Percentiles rank a stretch among this genome's conserved stretches.
These are phyloP conservation scores for Yamadazyma mexicana DNA, from an alignment of 1,139 yeast species.

Conservation along the genomic window DNA sequence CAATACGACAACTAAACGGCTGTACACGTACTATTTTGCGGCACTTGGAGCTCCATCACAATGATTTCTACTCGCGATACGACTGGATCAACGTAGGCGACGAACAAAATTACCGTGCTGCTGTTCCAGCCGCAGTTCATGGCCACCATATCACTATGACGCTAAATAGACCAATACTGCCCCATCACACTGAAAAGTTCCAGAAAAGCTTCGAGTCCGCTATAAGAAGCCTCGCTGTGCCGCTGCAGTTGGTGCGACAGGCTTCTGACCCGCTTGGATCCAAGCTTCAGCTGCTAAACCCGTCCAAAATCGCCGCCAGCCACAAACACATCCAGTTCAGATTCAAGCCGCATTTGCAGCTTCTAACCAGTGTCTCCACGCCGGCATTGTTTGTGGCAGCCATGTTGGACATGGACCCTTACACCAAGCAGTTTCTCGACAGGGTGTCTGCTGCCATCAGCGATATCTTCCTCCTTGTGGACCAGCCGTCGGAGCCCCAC, in stretches of 20 bases:
- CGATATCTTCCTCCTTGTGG: slow-evolving; percentile 5
- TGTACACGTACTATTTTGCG: slow-evolving; percentile 6
- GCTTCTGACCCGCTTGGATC: background rate
- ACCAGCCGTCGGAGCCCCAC: background rate
- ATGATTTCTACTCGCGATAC: slow-evolving; percentile 8
- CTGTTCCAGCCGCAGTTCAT: background rate
- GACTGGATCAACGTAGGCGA: slow-evolving; percentile 12
- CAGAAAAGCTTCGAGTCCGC: slow-evolving; percentile 5
- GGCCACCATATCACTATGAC: slow-evolving; percentile 11
- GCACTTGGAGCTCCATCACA: slow-evolving; percentile 7
- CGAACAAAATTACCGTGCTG: background rate
- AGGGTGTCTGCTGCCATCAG: slow-evolving; percentile 3
- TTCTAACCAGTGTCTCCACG: slow-evolving; percentile 9
- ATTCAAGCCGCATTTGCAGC: slow-evolving; percentile 9
- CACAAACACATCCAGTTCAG: background rate
- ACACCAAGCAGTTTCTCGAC: slow-evolving; percentile 7
- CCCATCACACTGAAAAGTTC: slow-evolving; percentile 2
- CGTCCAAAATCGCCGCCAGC: background rate
- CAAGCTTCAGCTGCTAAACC: background rate
- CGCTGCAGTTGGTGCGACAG: background rate
- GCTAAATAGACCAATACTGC: background rate
- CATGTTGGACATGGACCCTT: slow-evolving; percentile 2
- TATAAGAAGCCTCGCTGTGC: slow-evolving; percentile 3
- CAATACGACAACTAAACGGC: slow-evolving; percentile 4
- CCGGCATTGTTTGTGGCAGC: slow-evolving; percentile 11